Percentiles rank a stretch among this genome's conserved stretches.
phyloP scores from a whole-genome alignment of 2,329 filamentous ascomycete genomes.

The Claviceps purpurea region DNA sequence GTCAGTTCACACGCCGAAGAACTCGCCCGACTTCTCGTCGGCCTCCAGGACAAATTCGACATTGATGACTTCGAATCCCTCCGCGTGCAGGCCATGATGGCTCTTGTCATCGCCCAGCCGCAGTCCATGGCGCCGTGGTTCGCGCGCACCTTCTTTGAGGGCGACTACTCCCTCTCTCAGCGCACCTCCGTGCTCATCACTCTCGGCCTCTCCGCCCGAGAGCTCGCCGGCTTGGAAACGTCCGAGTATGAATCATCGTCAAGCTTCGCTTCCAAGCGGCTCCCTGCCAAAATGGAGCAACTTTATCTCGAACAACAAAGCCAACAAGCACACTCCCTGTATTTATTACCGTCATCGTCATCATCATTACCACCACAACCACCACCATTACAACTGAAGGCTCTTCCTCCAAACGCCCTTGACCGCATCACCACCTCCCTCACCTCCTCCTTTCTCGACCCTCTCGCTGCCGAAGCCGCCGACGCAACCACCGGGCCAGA shows the following conservation, averaged over 20 bases:
- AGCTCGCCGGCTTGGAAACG: conserved; percentile 64
- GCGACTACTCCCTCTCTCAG: conserved; percentile 81
- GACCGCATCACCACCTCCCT: conserved; percentile 55
- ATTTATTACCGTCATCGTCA: conserved; percentile 2
- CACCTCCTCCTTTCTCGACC: conserved; percentile 61
- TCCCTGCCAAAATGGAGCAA: conserved; percentile 61
- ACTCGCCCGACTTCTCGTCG: conserved; percentile 61
- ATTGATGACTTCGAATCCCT: conserved; percentile 65
- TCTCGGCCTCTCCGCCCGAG: conserved; percentile 68
- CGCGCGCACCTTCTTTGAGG: conserved; percentile 72
- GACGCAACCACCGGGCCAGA: conserved; percentile 69
- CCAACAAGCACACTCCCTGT: conserved; percentile 10
- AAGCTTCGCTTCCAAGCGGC: conserved; percentile 66
- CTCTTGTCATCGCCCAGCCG: conserved; percentile 64
- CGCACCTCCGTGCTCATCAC: conserved; percentile 70
- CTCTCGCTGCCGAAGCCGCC: conserved; percentile 68
- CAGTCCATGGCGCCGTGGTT: conserved; percentile 73
- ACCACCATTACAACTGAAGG: conserved; percentile 24
- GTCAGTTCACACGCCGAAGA: conserved; percentile 74
- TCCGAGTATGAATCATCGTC: conserved; percentile 35
- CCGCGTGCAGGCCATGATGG: conserved; percentile 68
- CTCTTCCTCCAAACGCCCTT: conserved; percentile 45
- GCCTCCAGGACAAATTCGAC: conserved; percentile 75
- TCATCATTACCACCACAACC: neutral
- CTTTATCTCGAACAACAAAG: conserved; percentile 41